Base-by-base conservation (phyloP, 768 basidiomycete species). In the Ramaria rubella region DNA sequence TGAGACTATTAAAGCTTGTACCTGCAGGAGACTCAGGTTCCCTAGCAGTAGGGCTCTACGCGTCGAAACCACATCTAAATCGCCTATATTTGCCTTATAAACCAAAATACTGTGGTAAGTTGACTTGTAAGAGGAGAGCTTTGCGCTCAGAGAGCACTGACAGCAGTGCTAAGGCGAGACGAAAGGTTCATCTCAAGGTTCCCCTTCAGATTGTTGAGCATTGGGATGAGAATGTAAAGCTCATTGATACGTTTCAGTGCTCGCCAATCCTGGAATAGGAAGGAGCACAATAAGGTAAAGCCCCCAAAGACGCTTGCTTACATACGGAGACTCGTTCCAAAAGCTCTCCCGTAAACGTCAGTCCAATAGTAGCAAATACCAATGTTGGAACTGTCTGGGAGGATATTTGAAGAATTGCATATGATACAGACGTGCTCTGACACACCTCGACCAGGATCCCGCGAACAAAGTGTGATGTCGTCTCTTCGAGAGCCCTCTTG, bases 111-210 rank as follows among this genome's bases (percentile, higher is more conserved):
- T 36, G 33, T 33, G 17, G 43, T 55, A 26, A 55, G 46, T n/a
- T n/a, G 6, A 40, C 9, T 19, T 43, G n/a, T 5, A 31, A 27
- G 43, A 11, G 6, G 19, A 9, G 15, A 30, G 30, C 30, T 17
- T 23, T 49, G 17, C 17, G 14, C 7, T 36, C 34, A 36, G 7
- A 17, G 9, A 45, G 0, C 36, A 53, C 69, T 23, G 38, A 69
- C 89, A 1, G 94, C 87, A 0, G 96, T 99, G 1, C 90, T 87
- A n/a, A 99, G 78, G 14, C 95, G 81, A 1, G 96, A 93, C 3
- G 94, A 94, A 6, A 99, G 83, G 61, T 96, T 97, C 95, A 98
- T 98, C 70, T 98, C 96, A 34, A 98, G 80, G 65, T 99, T 92
- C n/a, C 95, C 96, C 65, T 96, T 97, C 56, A 99, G 81, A 63